Base-by-base conservation (phyloP, 1,139 yeast genomes). In the Pichia sp. region DNA sequence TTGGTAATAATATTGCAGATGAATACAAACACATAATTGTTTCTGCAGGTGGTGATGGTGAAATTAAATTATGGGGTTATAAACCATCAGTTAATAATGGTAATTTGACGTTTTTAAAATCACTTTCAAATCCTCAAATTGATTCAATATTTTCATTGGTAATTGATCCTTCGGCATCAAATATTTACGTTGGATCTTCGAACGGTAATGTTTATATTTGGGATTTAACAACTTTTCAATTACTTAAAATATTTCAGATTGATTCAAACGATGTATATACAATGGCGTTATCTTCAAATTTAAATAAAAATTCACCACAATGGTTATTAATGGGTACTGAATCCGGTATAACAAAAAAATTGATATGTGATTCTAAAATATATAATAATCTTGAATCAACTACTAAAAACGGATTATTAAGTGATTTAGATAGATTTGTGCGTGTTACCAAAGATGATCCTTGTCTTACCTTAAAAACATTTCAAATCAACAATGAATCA, bases 21-120 rank as follows among this genome's bases (percentile, higher is more conserved):
- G 59, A 58, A n/a, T 60, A 55, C 39, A 57, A 64, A 4, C 74
- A 73, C 37, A 60, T 67, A 9, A 59, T 82, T 6, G 65, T 80
- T 4, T 71, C 83, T 4, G 94, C 95, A 30, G 96, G 96, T 41
- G 97, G 97, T 41, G 97, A 92, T 64, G 97, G 97, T 0, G 58
- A 76, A 3, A 76, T 85, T 25, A 86, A 85, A 55, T 63, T 89
- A 12, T 92, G 98, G 98, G 66, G 68, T 2, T 54, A 76, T 26
- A 32, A 23, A 11, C 9, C 28, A 26, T 9, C 6, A 6, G 24
- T 42, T 7, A 54, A 56, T 7, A 49, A 53, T 25, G 28, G 22
- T 6, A 25, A 25, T 4, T 22, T 65, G 27, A 50, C 37, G 29
- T 60, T 58, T 37, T 50, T 71, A 34, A 65, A 70, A 32, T 65